phyloP scores from a whole-genome alignment of 495 filamentous ascomycete species.

The Aspergillus hancockii region DNA sequence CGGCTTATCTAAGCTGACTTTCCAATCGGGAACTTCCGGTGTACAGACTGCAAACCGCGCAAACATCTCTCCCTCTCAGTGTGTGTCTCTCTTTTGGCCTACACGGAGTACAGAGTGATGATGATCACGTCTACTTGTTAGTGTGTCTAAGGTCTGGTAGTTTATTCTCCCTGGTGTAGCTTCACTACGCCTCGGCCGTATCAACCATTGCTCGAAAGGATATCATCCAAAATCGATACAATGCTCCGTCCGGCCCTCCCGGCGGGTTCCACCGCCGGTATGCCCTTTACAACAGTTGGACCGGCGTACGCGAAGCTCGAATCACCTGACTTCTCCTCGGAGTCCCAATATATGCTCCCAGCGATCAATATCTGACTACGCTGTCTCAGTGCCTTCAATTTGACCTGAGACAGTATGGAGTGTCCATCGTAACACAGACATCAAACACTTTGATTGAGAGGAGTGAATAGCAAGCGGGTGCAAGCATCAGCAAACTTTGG shows the following conservation, averaged over 20 bases:
- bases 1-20: conserved; percentile 36
- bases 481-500: background rate
- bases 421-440: background rate
- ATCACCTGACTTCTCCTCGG: conserved; percentile 5
- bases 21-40: conserved; percentile 39
- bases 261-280: background rate
- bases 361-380: background rate
- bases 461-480: background rate
- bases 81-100: too few species aligned
- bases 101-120: background rate
- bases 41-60: conserved; percentile 36
- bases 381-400: background rate
- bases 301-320: background rate
- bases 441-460: background rate
- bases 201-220: background rate
- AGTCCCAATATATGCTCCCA: background rate
- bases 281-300: background rate
- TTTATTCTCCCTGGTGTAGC: too few species aligned
- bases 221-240: too few species aligned
- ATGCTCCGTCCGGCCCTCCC: background rate
- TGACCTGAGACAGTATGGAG: background rate
- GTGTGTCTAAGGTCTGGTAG: too few species aligned
- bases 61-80: conserved; percentile 18
- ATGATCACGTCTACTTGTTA: too few species aligned
- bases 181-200: background rate